These are phyloP conservation scores for Chytriomyces confervae DNA, from an alignment of 192 early-diverging fungal genomes.

Conservation along the genomic window DNA sequence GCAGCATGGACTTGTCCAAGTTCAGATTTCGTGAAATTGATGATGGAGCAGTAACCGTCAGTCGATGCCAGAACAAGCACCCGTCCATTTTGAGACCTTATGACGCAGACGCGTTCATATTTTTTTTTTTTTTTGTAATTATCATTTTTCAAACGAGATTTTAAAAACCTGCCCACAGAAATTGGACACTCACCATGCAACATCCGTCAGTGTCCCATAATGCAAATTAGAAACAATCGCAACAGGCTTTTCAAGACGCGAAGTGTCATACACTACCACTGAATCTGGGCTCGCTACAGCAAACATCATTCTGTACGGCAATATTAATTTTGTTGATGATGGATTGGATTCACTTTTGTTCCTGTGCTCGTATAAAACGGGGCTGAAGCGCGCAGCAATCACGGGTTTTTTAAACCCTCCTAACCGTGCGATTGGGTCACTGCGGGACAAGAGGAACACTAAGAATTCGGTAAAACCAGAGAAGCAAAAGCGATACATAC, in stretches of 20 bases:
- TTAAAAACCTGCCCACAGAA: not conserved
- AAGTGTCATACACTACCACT: constrained; percentile 87
- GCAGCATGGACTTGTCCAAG: constrained; percentile 49
- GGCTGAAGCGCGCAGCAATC: constrained; percentile 77
- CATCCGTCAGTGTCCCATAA: constrained; percentile 87
- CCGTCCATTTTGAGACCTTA: constrained; percentile 73
- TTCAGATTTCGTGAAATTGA: constrained; percentile 73
- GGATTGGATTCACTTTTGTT: not conserved
- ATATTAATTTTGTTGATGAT: constrained; percentile 20
- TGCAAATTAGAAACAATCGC: constrained; percentile 81
- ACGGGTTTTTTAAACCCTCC: constrained; percentile 77
- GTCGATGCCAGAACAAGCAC: constrained; percentile 77
- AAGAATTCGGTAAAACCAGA: not conserved
- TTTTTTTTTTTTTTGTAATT: not conserved
- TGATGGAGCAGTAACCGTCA: constrained; percentile 87
- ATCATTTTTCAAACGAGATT: constrained; percentile 2
- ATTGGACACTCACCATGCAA: constrained; percentile 72
- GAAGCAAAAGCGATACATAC: not conserved
- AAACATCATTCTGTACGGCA: constrained; percentile 81
- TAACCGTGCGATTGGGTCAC: constrained; percentile 72
- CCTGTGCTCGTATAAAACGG: constrained; percentile 58
- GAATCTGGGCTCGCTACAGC: constrained; percentile 86
- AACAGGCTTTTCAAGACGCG: constrained; percentile 64
- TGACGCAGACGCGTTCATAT: not conserved
- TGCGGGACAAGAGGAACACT: constrained; percentile 30